Base-by-base conservation (phyloP, 2,329 filamentous ascomycete genomes). In the Sporothrix inflata region DNA sequence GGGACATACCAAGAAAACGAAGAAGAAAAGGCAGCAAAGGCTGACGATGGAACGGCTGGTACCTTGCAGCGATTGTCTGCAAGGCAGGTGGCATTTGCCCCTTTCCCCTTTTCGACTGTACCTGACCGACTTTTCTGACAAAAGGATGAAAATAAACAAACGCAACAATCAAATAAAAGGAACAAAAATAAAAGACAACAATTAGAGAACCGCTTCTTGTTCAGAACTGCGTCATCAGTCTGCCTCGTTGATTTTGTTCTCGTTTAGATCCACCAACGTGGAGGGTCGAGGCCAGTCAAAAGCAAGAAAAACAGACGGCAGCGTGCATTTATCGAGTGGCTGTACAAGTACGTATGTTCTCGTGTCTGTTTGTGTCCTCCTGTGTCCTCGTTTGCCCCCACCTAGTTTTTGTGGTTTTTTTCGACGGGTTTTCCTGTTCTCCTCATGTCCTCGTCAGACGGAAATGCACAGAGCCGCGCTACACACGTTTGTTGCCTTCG, bases 401-500 rank as follows among this genome's bases (percentile, higher is more conserved):
- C 40, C n/a, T 7, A 49, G 3, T 49, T 2, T 21, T n/a, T 5
- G 7, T n/a, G 16, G 7, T 21, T 14, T 40, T 63, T 38, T 12
- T 12, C 16, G 9, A 61, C 30, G 7, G n/a, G 21, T 40, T n/a
- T 38, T 38, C 40, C 60, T 27, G 3, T 16, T 65, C 38, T 45
- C 40, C 55, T 40, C 16, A n/a, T 19, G 55, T 24, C 60, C 60
- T 65, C 60, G 60, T 45, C 60, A 19, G 38, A 65, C 60, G 60
- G 60, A 65, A 45, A 65, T 11, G 38, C 38, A 65, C 60, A 65
- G 38, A 65, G 21, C 34, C 60, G 38, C 21, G 60, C 45, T 65
- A 19, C 60, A 65, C 60, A 45, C 9, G 14, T 21, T 5, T 42
- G 21, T 9, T 65, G 4, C 38, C 60, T 38, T 21, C 38, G n/a